Base-by-base conservation (phyloP, 73 alveolate genomes). In the Blepharisma japonicum region DNA sequence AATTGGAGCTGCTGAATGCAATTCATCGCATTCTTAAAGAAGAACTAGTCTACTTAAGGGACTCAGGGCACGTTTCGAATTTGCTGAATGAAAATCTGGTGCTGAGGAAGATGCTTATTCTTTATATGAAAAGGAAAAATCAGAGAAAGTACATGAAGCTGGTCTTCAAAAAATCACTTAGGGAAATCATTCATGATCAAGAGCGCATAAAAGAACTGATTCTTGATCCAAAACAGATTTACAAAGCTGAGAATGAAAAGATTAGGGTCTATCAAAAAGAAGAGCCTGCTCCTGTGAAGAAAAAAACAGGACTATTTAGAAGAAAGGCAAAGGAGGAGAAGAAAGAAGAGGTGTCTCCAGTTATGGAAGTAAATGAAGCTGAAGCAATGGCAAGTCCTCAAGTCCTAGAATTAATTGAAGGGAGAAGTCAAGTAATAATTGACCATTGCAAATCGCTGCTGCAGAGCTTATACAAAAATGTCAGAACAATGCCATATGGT, bases 81-180 rank as follows among this genome's bases (percentile, higher is more conserved):
- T 4, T 61, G 3, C 46, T 61, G 3, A 61, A 61, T 5, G 74
- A 61, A 61, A 61, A 61, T 61, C 46, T 20, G 14, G 74, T 61
- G 74, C 47, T 61, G 18, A 61, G 23, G 47, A 61, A 25, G 14
- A 61, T 61, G 74, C 38, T 61, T 1, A 61, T n/a, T 2, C 74
- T 61, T 61, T 61, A 61, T 61, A 61, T 61, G 74, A n/a, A 39
- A 25, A n/a, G 74, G 39, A 61, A 61, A 61, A 61, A 61, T 25
- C 74, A 61, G 47, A 61, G 74, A 61, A 61, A 61, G 47, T 61
- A 61, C 46, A 61, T 61, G 74, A 61, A 61, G 46, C 47, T 61
- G 11, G 74, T 61, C 18, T 61, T 61, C 4, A 61, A 39, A 25
- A 61, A 61, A 25, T 39, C 74, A 14, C 23, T 61, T 8, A n/a